phyloP scores from a whole-genome alignment of 73 alveolate species.

The Uronychia setigera region DNA sequence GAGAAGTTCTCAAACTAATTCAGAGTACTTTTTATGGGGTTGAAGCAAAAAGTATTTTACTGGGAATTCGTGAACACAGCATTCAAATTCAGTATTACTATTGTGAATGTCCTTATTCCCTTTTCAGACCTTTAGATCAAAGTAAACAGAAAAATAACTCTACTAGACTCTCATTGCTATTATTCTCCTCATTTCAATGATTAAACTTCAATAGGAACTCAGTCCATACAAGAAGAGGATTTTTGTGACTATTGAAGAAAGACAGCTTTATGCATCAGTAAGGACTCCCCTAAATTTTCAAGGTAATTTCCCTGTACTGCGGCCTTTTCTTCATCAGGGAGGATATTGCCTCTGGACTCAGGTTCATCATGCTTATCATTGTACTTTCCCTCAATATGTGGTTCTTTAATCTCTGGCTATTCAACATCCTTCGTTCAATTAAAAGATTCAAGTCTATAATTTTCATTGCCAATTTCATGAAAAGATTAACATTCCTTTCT shows the following conservation, averaged over 20 bases:
- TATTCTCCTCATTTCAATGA: neutral
- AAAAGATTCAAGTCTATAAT: no score
- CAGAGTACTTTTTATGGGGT: constrained; percentile 3
- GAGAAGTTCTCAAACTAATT: neutral
- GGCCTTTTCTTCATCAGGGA: constrained; percentile 24
- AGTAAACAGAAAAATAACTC: no score
- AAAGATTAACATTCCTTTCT: no score
- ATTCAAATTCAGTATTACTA: neutral
- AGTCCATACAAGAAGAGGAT: constrained; percentile 13
- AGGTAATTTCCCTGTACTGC: constrained; percentile 1
- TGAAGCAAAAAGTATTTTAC: neutral
- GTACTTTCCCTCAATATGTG: neutral
- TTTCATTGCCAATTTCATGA: no score
- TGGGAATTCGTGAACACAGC: constrained; percentile 23
- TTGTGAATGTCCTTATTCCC: constrained; percentile 16
- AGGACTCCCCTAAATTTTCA: neutral
- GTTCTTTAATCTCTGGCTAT: constrained; percentile 2
- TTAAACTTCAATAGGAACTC: neutral
- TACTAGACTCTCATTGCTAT: constrained; percentile 5
- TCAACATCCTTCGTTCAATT: neutral
- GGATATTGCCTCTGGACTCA: neutral
- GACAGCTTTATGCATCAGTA: neutral
- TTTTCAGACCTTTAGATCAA: constrained; percentile 4
- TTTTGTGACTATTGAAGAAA: neutral
- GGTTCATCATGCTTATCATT: neutral